A percentile compares a stretch with the other conserved stretches of the same genome.
These are phyloP conservation scores for Dictyostelium gargantuum DNA, from an alignment of 208 protist species.

Conservation along the genomic window DNA sequence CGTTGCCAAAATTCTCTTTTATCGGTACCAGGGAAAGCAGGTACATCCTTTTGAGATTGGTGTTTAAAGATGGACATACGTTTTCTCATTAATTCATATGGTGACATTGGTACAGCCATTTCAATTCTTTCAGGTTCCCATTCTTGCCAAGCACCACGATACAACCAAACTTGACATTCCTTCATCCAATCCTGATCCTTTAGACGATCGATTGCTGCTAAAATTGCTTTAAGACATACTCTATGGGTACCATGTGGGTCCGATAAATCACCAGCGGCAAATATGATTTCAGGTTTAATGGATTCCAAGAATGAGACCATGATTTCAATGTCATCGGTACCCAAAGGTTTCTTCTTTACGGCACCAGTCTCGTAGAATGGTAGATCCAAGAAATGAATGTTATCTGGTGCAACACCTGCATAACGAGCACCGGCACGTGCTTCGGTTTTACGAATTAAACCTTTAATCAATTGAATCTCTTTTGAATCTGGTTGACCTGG, in stretches of 20 bases:
- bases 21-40: slow-evolving; percentile 83
- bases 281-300: slow-evolving; percentile 76
- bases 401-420: slow-evolving; percentile 52
- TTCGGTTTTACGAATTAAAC: slow-evolving; percentile 75
- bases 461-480: slow-evolving; percentile 79
- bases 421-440: slow-evolving; percentile 66
- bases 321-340: slow-evolving; percentile 80
- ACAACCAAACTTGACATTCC: slow-evolving; percentile 80
- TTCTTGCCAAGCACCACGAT: slow-evolving; percentile 86
- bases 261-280: slow-evolving; percentile 82
- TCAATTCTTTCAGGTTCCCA: slow-evolving; percentile 78
- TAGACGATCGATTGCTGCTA: slow-evolving; percentile 69
- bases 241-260: slow-evolving; percentile 86
- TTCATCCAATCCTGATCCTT: slow-evolving; percentile 67
- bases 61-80: slow-evolving; percentile 82
- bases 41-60: slow-evolving; percentile 85
- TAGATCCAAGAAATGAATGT: slow-evolving; percentile 81
- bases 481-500: slow-evolving; percentile 66
- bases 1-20: slow-evolving; percentile 82
- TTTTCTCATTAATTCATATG: slow-evolving; percentile 76
- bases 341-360: slow-evolving; percentile 81
- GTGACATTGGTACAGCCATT: slow-evolving; percentile 78
- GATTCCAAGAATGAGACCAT: slow-evolving; percentile 75
- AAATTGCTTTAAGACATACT: slow-evolving; percentile 71
- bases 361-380: slow-evolving; percentile 86